phyloP scores from a whole-genome alignment of 768 basidiomycete species.

The Amanita thiersii region DNA sequence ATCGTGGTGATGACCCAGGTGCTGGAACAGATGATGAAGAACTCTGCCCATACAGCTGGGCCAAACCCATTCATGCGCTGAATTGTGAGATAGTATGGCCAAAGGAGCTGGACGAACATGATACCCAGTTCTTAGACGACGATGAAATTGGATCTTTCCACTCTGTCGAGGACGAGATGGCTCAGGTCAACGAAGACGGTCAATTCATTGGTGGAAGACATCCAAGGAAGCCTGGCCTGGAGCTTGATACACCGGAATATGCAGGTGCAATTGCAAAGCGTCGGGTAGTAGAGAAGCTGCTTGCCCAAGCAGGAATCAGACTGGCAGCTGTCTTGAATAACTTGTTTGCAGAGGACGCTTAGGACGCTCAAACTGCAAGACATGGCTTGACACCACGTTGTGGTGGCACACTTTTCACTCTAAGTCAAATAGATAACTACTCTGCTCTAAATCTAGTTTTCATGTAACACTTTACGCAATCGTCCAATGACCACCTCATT shows the following conservation, averaged over 20 bases:
- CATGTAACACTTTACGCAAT: constrained; percentile 39
- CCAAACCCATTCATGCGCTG: constrained; percentile 58
- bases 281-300: not conserved
- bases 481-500: constrained; percentile 51
- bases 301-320: not conserved
- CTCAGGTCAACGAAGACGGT: not conserved
- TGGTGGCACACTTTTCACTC: no score
- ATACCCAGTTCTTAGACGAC: not conserved
- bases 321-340: not conserved
- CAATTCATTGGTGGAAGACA: no score
- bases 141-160: constrained; percentile 2
- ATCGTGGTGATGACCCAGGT: constrained; percentile 7
- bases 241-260: not conserved
- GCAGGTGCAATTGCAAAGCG: not conserved
- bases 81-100: constrained; percentile 87
- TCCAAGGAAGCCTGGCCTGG: no score
- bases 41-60: constrained; percentile 79
- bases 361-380: not conserved
- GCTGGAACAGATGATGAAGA: constrained; percentile 40
- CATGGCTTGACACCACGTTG: not conserved
- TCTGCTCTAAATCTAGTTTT: constrained; percentile 13
- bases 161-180: not conserved
- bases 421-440: not conserved
- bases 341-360: not conserved
- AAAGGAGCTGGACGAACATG: constrained; percentile 30